Evolutionary conservation across 768 basidiomycete genomes (phyloP), one percentile per base, ranked within the genome.

Genomic region (Mycena crocata): DNA sequence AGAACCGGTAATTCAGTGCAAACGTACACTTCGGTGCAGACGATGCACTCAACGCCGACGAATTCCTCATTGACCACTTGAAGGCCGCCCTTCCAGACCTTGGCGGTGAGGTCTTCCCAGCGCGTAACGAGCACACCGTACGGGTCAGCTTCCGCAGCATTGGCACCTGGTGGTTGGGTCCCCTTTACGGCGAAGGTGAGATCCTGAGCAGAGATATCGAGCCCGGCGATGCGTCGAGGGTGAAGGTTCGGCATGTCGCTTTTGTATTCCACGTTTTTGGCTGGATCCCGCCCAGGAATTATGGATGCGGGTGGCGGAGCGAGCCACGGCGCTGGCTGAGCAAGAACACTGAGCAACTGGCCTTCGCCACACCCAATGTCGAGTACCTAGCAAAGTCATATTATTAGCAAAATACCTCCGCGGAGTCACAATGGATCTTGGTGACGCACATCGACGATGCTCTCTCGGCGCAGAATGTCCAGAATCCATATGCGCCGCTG

Each of bases 321-420:
- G 28, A 90, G 85, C 87, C 91, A 92, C 1, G 90, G 89, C 1
- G 94, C 88, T 0, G 94, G 91, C 72, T 92, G 89, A 68, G 87
- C 87, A 14, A 96, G 87, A 13, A 89, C 85, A 0, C 82, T 76
- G 17, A 96, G 86, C 10, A 96, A 83, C 40, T 89, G 82, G 24
- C 94, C 94, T 77, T 93, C 89, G 42, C 94, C 94, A 71, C 94
- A 96, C 5, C 94, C 94, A 30, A 94, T 81, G 71, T 96, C 94
- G 51, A 95, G 80, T 9, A 95, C 83, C 93, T 94, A 63, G 28
- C 14, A 26, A 31, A 56, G n/a, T n/a, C n/a, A 30, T 55, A 45
- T 57, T 5, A 4, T 64, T 7, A 56, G 51, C 15, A 46, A 57
- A 57, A 65, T 40, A 52, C 39, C 51, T 37, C 57, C 54, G 58